Conservation (phyloP, 805 yeast species). For the Wickerhamiella hasegawae region DNA sequence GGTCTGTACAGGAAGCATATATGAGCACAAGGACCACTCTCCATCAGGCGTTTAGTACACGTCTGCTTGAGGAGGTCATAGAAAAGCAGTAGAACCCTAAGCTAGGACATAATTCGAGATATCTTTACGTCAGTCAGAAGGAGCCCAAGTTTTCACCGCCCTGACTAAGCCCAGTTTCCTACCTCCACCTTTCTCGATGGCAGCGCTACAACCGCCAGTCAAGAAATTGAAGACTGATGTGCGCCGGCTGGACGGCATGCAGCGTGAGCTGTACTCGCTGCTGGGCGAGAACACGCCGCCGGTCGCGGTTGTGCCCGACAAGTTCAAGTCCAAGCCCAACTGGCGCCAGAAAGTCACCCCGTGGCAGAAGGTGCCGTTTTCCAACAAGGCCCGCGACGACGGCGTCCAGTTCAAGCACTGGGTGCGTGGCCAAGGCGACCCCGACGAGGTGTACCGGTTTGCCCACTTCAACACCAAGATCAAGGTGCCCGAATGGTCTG, state of each 20-base stretch:
- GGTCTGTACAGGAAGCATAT: too few species aligned
- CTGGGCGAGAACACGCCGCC: slow-evolving; percentile 91
- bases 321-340: slow-evolving; percentile 50
- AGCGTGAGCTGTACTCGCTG: slow-evolving; percentile 73
- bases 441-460: slow-evolving; percentile 40
- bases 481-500: slow-evolving; percentile 51
- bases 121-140: too few species aligned
- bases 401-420: slow-evolving; percentile 56
- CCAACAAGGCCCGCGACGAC: slow-evolving; percentile 39
- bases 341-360: slow-evolving; percentile 54
- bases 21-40: too few species aligned
- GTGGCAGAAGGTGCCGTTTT: slow-evolving; percentile 61
- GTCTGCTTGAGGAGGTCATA: too few species aligned
- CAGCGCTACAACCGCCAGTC: too few species aligned
- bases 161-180: too few species aligned
- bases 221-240: slow-evolving; percentile 21
- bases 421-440: slow-evolving; percentile 58
- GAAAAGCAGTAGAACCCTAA: too few species aligned
- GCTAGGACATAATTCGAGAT: too few species aligned
- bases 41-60: too few species aligned
- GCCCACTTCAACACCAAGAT: slow-evolving; percentile 57
- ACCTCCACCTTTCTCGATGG: too few species aligned
- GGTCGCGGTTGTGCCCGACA: slow-evolving; percentile 33
- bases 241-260: slow-evolving; percentile 44
- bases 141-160: too few species aligned